A percentile compares a stretch with the other conserved stretches of the same genome.
Evolutionary conservation across 2,329 filamentous ascomycete species (phyloP).

Genomic region (Raffaelea albimanens): DNA sequence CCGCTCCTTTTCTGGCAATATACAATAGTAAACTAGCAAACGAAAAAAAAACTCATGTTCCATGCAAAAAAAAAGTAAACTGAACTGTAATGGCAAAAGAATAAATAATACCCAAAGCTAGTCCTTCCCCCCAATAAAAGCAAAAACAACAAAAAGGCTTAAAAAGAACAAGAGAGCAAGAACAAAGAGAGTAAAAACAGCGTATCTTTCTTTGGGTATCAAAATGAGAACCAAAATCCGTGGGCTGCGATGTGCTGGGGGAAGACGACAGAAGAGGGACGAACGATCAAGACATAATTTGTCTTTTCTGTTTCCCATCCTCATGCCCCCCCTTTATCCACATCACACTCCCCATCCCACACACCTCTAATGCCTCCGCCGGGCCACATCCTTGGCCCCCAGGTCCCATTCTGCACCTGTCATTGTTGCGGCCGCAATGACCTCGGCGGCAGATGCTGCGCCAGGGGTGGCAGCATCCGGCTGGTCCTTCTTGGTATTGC

Average conservation of each 20-base stretch:
- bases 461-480: constrained; percentile 3
- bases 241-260: neutral
- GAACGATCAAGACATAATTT: neutral
- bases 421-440: constrained; percentile 8
- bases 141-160: neutral
- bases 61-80: too few species aligned
- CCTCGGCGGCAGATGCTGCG: constrained; percentile 5
- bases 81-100: too few species aligned
- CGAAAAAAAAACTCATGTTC: too few species aligned
- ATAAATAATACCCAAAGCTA: too few species aligned
- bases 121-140: too few species aligned
- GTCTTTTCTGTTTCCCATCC: too few species aligned
- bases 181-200: neutral
- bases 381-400: constrained; percentile 34
- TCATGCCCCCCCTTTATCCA: too few species aligned
- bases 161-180: neutral
- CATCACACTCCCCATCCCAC: neutral
- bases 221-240: neutral
- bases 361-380: constrained; percentile 25
- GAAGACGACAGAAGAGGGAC: neutral
- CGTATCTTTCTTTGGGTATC: neutral
- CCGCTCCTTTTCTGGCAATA: too few species aligned
- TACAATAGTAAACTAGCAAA: too few species aligned
- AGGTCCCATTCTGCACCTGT: constrained; percentile 19
- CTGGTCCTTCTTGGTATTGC: too few species aligned